Base-by-base conservation (phyloP, 495 filamentous ascomycete species). In the Penicillium cosmopolitanum region DNA sequence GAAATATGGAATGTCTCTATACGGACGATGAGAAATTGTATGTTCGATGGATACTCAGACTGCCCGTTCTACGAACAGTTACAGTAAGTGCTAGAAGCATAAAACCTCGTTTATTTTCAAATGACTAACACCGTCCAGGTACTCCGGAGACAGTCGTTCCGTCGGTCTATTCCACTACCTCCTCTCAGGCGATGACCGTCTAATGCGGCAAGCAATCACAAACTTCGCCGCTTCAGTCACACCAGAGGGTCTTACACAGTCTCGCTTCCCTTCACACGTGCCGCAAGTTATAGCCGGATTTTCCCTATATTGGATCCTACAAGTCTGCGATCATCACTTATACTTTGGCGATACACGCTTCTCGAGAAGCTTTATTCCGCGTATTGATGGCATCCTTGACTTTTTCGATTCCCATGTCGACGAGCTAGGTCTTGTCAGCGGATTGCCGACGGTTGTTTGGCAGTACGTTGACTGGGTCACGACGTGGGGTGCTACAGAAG, bases 381-480 rank as follows among this genome's bases (percentile, higher is more conserved):
- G 69, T 3, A 72, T 75, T 35, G 74, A 77, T 50, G 73, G 73
- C 2, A 66, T 77, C 0, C 60, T 77, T 2, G 72, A 75, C 7
- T 77, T 74, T 52, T 77, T 77, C 52, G 58, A 69, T 18, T 43
- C 58, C 0, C 65, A 72, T 36, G 52, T 71, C 50, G 73, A 76
- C 40, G 42, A 60, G 0, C 55, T 68, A 5, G 74, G 74, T 16
- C 65, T 76, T 2, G 63, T 77, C 43, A 70, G 69, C 31, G 64
- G 66, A 1, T 53, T 73, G 0, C 64, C 71, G 0, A 51, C 61
- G 0, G 63, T 64, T 9, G 61, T 74, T 1, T 77, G 74, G 74
- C 69, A 75, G 48, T 77, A 73, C 50, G 71, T 77, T 19, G 74
- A 77, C 58, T 77, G 74, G 74, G 73, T 75, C 9, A 68, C 66